Percentiles rank a stretch among this genome's conserved stretches.
Conservation (phyloP, 495 filamentous ascomycete species). For the Penicillium canescens region DNA sequence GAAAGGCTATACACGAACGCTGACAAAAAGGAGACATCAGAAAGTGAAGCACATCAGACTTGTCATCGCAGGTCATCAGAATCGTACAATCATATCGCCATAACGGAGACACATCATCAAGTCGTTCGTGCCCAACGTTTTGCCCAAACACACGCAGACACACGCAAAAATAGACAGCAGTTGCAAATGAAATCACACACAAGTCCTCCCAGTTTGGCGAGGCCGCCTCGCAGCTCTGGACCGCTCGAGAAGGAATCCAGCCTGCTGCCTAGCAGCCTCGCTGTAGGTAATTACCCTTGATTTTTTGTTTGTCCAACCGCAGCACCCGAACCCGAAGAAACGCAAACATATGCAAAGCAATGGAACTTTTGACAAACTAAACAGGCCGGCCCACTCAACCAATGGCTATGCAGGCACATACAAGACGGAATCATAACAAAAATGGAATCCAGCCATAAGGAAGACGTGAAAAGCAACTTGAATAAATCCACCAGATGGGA, state of each 20-base stretch:
- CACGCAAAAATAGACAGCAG: conserved; percentile 17
- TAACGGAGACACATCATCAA: conserved; percentile 27
- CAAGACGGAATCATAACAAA: conserved; percentile 8
- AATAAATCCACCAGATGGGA: not conserved
- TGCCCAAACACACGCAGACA: conserved; percentile 18
- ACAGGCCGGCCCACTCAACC: conserved; percentile 4
- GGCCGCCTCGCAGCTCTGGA: not conserved
- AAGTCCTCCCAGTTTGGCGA: conserved; percentile 24
- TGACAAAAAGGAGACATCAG: conserved; percentile 15
- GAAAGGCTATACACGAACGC: conserved; percentile 23
- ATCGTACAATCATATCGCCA: conserved; percentile 51
- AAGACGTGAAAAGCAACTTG: not conserved
- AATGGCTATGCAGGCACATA: conserved; percentile 6
- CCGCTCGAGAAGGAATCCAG: not conserved
- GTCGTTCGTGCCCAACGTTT: conserved; percentile 16
- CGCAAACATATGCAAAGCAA: conserved; percentile 12
- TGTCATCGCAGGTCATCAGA: conserved; percentile 50
- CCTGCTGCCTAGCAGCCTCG: not conserved
- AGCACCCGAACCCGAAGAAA: conserved; percentile 19
- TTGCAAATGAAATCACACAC: conserved; percentile 24
- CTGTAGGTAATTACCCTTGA: conserved; percentile 1
- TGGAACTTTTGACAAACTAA: conserved; percentile 21
- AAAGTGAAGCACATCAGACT: conserved; percentile 34
- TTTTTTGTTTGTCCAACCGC: conserved; percentile 18
- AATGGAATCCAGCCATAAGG: not conserved